Conservation (phyloP, 305 asterid species). For the Plantago lanceolata region DNA sequence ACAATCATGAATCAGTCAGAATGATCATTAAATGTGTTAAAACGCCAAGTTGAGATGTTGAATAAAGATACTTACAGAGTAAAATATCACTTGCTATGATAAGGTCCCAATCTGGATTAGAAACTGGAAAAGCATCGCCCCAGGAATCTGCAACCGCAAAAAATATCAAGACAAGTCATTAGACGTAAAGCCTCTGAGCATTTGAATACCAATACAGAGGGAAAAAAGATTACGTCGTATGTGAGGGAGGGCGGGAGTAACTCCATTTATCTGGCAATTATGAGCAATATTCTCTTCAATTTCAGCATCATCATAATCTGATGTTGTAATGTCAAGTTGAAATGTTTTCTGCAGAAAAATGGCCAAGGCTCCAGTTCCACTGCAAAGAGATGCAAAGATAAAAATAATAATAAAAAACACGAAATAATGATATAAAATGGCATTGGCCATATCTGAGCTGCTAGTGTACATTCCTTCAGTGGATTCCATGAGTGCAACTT, state of each 20-base stretch:
- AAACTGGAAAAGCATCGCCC: slow-evolving; percentile 73
- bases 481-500: no score
- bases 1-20: neutral
- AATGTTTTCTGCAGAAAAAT: slow-evolving; percentile 63
- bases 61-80: slow-evolving; percentile 61
- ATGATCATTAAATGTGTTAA: neutral
- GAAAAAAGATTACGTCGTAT: slow-evolving; percentile 53
- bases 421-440: neutral
- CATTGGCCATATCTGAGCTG: no score
- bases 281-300: slow-evolving; percentile 76
- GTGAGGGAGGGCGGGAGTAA: slow-evolving; percentile 69
- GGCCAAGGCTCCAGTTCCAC: slow-evolving; percentile 97
- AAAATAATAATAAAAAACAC: neutral
- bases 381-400: slow-evolving; percentile 35
- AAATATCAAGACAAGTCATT: neutral
- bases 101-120: slow-evolving; percentile 74
- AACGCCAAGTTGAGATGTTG: neutral
- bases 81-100: slow-evolving; percentile 87
- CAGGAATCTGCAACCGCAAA: slow-evolving; percentile 59
- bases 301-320: slow-evolving; percentile 85
- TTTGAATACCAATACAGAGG: neutral
- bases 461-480: no score
- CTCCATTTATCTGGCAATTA: slow-evolving; percentile 70
- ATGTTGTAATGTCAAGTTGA: slow-evolving; percentile 72
- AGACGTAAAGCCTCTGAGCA: neutral